Evolutionary conservation across 139 green algal species (phyloP).

Genomic region (Pleodorina starrii): DNA sequence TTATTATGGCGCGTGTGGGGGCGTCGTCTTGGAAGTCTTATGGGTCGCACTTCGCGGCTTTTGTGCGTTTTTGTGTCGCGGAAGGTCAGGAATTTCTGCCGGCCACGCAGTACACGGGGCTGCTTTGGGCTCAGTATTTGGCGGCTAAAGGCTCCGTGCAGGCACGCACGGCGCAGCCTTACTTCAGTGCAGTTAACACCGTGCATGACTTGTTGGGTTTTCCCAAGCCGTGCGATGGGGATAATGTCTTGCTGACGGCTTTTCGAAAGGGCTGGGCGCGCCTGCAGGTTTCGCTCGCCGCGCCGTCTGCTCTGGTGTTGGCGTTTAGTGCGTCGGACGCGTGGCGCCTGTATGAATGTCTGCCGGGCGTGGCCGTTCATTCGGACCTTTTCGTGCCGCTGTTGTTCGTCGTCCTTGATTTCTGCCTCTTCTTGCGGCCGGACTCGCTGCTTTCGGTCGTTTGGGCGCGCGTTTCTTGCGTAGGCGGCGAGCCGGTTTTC

Average conservation of each 20-base stretch:
- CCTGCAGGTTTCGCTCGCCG: not conserved
- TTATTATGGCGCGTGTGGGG: not conserved
- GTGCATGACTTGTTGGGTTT: slow-evolving; percentile 15
- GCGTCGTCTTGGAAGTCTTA: slow-evolving; percentile 12
- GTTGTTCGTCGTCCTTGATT: not conserved
- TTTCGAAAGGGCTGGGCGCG: slow-evolving; percentile 30
- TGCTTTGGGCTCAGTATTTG: slow-evolving; percentile 15
- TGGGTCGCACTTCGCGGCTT: not conserved
- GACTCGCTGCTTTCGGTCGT: slow-evolving; percentile 11
- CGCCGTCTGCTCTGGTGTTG: not conserved
- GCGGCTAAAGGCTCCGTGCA: not conserved
- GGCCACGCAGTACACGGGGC: not conserved
- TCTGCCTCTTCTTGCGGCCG: slow-evolving; percentile 6
- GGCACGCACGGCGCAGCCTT: slow-evolving; percentile 14
- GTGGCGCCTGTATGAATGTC: not conserved
- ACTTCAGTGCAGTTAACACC: slow-evolving; percentile 34
- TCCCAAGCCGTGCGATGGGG: slow-evolving; percentile 3
- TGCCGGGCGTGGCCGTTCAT: not conserved
- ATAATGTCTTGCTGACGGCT: not conserved
- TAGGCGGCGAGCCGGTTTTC: not conserved
- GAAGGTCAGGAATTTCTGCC: slow-evolving; percentile 13
- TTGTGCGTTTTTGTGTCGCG: slow-evolving; percentile 13
- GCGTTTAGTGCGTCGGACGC: not conserved
- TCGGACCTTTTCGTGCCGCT: not conserved
- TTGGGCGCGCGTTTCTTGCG: not conserved